These are phyloP conservation scores for Chrysoporthe deuterocubensis DNA, from an alignment of 2,329 filamentous ascomycete genomes.

Conservation along the genomic window DNA sequence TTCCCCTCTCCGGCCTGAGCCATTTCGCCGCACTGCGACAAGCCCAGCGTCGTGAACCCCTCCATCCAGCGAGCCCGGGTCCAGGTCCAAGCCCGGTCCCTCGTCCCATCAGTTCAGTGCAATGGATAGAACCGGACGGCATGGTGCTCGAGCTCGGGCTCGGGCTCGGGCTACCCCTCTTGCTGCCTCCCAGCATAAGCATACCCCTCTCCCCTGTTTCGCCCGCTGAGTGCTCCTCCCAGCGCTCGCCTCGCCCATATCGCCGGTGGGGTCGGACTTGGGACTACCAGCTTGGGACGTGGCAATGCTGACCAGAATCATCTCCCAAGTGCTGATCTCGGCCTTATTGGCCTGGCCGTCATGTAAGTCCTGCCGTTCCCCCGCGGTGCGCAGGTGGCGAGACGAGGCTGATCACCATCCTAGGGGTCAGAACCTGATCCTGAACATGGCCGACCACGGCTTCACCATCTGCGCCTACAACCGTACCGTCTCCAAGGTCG, in stretches of 20 bases:
- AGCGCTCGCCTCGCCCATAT: conserved; percentile 77
- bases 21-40: conserved; percentile 30
- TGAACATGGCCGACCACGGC: conserved; percentile 87
- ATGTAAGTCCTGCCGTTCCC: conserved; percentile 60
- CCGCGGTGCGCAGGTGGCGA: conserved; percentile 8
- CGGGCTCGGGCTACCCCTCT: conserved; percentile 4
- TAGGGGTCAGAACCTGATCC: conserved; percentile 82
- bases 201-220: conserved; percentile 31
- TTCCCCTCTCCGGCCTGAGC: conserved; percentile 38
- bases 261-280: conserved; percentile 62
- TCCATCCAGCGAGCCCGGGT: conserved; percentile 13
- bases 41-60: conserved; percentile 29
- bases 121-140: neutral
- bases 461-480: conserved; percentile 99
- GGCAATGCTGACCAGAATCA: conserved; percentile 58
- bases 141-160: conserved; percentile 11
- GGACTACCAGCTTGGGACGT: conserved; percentile 38
- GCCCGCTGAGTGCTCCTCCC: conserved; percentile 44
- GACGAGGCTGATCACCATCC: conserved; percentile 15
- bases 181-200: conserved; percentile 15
- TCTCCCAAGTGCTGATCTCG: conserved; percentile 76
- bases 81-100: neutral
- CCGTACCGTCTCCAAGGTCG: conserved; percentile 98
- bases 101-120: neutral
- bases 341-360: conserved; percentile 90